Base-by-base conservation (phyloP, 371 early-diverging fungal species). In the Parasitella parasitica region DNA sequence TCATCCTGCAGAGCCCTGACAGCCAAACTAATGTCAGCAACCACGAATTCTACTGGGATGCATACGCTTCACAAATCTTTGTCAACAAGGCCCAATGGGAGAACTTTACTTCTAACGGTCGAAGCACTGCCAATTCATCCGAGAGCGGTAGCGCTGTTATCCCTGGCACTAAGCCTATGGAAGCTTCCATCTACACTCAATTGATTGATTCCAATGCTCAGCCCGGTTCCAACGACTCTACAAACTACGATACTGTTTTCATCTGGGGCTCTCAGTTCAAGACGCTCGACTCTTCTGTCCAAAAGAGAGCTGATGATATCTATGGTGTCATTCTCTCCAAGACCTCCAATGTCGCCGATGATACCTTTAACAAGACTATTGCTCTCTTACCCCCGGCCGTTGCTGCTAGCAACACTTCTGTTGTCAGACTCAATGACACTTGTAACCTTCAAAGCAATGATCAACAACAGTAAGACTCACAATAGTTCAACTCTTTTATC, bases 71-170 rank as follows among this genome's bases (percentile, higher is more conserved):
- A 26, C 64, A 64, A 57, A 34, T 69, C 22, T 69, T 60, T 57
- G 69, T 69, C 7, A 69, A 69, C 39, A 32, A 53, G n/a, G 54
- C 6, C 41, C 50, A 51, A 37, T 69, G 69, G 69, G 43, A 57
- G 5, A 57, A 69, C 35, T 60, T 69, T 13, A 69, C 69, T 12
- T 50, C 49, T 30, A 39, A 39, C 12, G 64, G 57, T 6, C 20
- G 34, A 16, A 60, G 36, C 36, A 39, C 26, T 26, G 22, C 24
- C 7, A 55, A 55, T 8, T 5, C 48, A n/a, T 20, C 63, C 22
- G 39, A 63, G n/a, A 36, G 35, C 34, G 64, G 64, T 20, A 64
- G 64, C 28, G n/a, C 22, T 16, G 49, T 52, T 20, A 20, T 69
- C 22, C 61, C 69, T 9, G 61, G 52, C 12, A 37, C 48, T 3